Evolutionary conservation across 2,329 filamentous ascomycete species (phyloP), one percentile per base, ranked within the genome.

Genomic region (Aspergillaceae sp.): DNA sequence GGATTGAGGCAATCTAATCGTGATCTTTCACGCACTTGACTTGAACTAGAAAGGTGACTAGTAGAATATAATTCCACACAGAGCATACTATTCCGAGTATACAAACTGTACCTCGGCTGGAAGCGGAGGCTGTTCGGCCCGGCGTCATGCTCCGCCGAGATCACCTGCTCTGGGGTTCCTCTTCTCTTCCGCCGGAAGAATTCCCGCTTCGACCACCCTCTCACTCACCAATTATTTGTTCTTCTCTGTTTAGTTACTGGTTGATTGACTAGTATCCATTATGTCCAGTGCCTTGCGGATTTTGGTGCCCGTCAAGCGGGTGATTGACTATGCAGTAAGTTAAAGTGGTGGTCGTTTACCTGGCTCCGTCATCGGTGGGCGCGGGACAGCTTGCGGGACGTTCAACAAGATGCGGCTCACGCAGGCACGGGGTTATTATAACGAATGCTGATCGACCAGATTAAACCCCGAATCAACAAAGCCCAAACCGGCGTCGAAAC

Each of bases 401-500:
- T 19, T 19, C 19, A 19, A 19, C 19, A 19, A 19, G 19, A 19
- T 19, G 19, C 19, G 19, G 19, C 2, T 19, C 19, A 19, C 19
- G 19, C 19, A 19, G 19, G 2, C 19, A 19, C 19, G 19, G 19
- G 19, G 19, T 19, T 19, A 19, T 19, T 36, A 36, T 36, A 36
- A 36, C 6, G 48, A 49, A 37, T 35, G 37, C 48, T 41, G 44
- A 51, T 38, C 38, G 7, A 7, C 10, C 56, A 84, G 81, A 74
- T 84, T 73, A 84, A 84, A 71, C 82, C 82, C 44, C 79, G 81
- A 55, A 80, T 84, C 63, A 84, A 84, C 73, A 81, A 82, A 57
- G 66, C 82, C 54, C 76, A 81, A 71, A 96, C 91, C 51, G 91
- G 82, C 64, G 85, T 98, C 71, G 91, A 96, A 72, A 95, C 87